Evolutionary conservation across 1,284 basidiomycete species (phyloP).

Genomic region (Schizophyllum commune): DNA sequence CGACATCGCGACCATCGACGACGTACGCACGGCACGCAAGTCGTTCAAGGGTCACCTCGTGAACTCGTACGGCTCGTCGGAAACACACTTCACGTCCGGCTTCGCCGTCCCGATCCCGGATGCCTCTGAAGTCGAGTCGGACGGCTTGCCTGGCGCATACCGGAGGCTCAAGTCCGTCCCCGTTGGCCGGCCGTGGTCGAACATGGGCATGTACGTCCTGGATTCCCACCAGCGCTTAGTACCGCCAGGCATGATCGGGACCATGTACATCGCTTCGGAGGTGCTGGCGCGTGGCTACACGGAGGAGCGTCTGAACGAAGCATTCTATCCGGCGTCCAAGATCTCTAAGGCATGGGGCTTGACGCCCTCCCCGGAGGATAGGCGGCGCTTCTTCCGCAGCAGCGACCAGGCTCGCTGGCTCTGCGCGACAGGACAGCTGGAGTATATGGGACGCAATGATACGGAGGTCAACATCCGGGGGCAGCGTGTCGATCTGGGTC

Average conservation of each 20-base stretch:
- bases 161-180: background rate
- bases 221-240: background rate
- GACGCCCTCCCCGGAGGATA: background rate
- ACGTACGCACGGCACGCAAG: background rate
- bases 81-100: background rate
- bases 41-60: background rate
- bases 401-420: background rate
- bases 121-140: background rate
- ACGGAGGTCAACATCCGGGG: background rate
- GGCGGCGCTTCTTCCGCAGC: background rate
- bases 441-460: background rate
- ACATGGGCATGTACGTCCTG: background rate
- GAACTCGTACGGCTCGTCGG: background rate
- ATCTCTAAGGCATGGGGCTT: background rate
- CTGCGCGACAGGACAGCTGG: background rate
- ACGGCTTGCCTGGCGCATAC: background rate
- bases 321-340: background rate
- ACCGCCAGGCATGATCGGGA: background rate
- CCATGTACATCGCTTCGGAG: background rate
- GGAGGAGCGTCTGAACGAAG: background rate
- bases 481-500: background rate
- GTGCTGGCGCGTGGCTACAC: background rate
- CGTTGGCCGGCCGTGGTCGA: background rate
- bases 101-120: background rate
- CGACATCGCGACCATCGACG: background rate